A percentile compares a stretch with the other conserved stretches of the same genome.
Evolutionary conservation across 2,329 filamentous ascomycete species (phyloP).

Genomic region (Cytospora piceicola): DNA sequence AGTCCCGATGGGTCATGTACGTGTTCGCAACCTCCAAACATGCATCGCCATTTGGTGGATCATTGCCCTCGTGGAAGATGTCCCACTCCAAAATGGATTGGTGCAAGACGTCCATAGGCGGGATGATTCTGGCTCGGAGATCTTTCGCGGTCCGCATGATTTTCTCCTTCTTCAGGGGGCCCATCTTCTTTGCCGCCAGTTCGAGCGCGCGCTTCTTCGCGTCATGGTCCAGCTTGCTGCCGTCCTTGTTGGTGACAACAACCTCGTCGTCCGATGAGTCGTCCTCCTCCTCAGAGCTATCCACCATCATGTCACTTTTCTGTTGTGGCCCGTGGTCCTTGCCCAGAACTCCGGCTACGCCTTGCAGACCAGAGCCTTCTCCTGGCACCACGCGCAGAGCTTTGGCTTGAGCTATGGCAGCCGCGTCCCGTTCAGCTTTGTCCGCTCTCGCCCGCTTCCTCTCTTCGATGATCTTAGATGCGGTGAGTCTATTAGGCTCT

Average conservation of each 20-base stretch:
- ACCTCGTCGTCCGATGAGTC: constrained; percentile 62
- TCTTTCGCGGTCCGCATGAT: constrained; percentile 84
- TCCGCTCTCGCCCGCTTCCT: constrained; percentile 77
- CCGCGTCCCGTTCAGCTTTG: constrained; percentile 71
- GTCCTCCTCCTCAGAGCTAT: constrained; percentile 76
- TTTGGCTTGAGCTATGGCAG: constrained; percentile 71
- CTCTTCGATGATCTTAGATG: constrained; percentile 68
- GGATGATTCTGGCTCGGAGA: constrained; percentile 88
- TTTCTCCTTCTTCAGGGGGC: constrained; percentile 83
- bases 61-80: constrained; percentile 86
- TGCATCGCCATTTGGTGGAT: constrained; percentile 75
- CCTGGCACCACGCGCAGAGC: constrained; percentile 60
- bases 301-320: constrained; percentile 89
- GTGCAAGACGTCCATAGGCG: constrained; percentile 84
- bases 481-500: constrained; percentile 43
- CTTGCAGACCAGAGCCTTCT: constrained; percentile 77
- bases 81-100: constrained; percentile 90
- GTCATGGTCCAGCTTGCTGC: constrained; percentile 45
- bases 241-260: constrained; percentile 40
- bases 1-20: constrained; percentile 76
- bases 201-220: constrained; percentile 38
- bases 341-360: constrained; percentile 69
- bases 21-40: constrained; percentile 78
- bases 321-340: constrained; percentile 77
- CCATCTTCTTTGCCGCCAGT: constrained; percentile 61